These are phyloP conservation scores for Arctium minus DNA, from an alignment of 129 eudicot genomes.

Conservation along the genomic window DNA sequence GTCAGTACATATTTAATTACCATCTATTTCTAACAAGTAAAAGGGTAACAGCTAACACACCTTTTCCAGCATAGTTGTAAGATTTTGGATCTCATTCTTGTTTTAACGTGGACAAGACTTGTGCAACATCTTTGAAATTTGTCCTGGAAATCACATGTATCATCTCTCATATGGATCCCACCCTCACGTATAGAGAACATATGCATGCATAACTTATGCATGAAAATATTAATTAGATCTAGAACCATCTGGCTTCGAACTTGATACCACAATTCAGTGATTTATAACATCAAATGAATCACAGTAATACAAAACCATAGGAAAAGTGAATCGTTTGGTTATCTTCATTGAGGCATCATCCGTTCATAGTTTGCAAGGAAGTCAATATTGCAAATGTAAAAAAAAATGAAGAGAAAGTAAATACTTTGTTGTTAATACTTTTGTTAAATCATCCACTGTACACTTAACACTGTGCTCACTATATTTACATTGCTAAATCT, in stretches of 20 bases:
- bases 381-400: no score
- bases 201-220: slow-evolving; percentile 6
- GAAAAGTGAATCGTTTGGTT: no score
- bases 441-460: no score
- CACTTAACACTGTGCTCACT: not conserved
- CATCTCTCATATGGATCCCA: not conserved
- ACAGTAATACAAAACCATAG: no score
- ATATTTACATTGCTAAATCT: not conserved
- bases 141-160: slow-evolving; percentile 45
- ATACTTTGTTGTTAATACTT: not conserved
- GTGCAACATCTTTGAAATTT: slow-evolving; percentile 43
- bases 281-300: no score
- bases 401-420: not conserved
- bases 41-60: slow-evolving; percentile 23
- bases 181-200: not conserved
- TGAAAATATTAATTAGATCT: not conserved
- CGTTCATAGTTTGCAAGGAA: no score
- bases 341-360: no score
- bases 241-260: no score
- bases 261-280: no score
- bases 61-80: slow-evolving; percentile 52
- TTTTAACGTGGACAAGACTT: slow-evolving; percentile 36
- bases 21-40: not conserved
- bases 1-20: not conserved
- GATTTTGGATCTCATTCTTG: slow-evolving; percentile 51